Conservation (phyloP, 176 grass and related monocot genomes). For the Hsuehochloa calcarea region DNA sequence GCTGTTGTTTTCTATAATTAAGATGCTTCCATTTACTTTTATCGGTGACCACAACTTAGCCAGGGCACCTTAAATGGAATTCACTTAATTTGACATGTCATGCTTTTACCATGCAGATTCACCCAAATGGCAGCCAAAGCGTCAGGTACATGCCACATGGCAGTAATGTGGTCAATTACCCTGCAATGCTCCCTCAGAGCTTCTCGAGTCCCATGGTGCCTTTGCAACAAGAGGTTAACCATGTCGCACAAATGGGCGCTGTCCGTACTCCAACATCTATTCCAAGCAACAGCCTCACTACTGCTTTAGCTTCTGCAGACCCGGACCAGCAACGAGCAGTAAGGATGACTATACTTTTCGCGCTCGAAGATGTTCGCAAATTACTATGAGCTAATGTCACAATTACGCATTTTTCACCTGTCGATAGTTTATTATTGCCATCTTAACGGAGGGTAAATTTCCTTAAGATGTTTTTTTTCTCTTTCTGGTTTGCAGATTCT, state of each 20-base stretch:
- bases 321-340: slow-evolving; percentile 31
- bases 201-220: neutral
- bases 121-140: neutral
- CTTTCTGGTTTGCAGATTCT: slow-evolving; percentile 34
- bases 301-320: slow-evolving; percentile 16
- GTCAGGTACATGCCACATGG: slow-evolving; percentile 5
- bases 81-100: neutral
- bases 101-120: slow-evolving; percentile 12
- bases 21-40: neutral
- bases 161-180: neutral
- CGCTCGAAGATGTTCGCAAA: neutral
- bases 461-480: neutral
- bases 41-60: neutral
- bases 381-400: neutral
- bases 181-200: neutral
- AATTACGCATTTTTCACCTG: neutral
- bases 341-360: neutral
- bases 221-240: neutral
- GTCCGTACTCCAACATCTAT: neutral
- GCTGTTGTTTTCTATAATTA: too few species aligned
- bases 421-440: neutral
- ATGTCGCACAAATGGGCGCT: neutral
- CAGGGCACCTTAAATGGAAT: neutral
- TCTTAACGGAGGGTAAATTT: neutral
- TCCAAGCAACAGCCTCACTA: slow-evolving; percentile 3